These are phyloP conservation scores for Lathyrus oleraceus DNA, from an alignment of 306 rosid species.

Conservation along the genomic window DNA sequence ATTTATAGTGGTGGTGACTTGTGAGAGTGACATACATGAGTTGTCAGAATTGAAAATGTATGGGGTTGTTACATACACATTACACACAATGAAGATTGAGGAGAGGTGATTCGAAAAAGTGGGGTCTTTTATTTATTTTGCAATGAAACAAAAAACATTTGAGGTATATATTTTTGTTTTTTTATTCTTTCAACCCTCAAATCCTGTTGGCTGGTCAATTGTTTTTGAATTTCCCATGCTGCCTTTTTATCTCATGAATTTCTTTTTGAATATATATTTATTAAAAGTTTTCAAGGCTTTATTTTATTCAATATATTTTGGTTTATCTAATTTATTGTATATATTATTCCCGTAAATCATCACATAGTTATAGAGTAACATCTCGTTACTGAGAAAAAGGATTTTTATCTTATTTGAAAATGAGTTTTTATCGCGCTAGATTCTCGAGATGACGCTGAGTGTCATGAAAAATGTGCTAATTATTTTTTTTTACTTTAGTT, in stretches of 20 bases:
- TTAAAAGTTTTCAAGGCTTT: not conserved
- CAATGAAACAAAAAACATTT: not conserved
- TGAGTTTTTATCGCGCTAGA: too few relatives aligned
- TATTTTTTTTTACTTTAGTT: too few relatives aligned
- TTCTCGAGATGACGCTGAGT: too few relatives aligned
- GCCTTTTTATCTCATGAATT: not conserved
- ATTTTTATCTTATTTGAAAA: too few relatives aligned
- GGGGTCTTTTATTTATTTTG: conserved; percentile 3
- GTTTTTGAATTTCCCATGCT: not conserved
- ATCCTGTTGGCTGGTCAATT: conserved; percentile 3
- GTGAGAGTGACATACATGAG: not conserved
- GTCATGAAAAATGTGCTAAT: too few relatives aligned
- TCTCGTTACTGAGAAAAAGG: too few relatives aligned
- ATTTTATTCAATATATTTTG: not conserved
- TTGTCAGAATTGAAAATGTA: not conserved
- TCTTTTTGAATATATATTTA: not conserved
- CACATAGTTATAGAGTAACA: too few relatives aligned
- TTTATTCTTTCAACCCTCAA: conserved; percentile 1
- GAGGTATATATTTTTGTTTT: not conserved
- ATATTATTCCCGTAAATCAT: too few relatives aligned
- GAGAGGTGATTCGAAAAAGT: not conserved
- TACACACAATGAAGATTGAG: not conserved
- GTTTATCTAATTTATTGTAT: not conserved
- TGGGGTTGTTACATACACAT: not conserved
- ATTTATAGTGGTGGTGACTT: not conserved